Evolutionary conservation across 805 yeast species (phyloP), one percentile per base, ranked within the genome.

Genomic region (Candida wancherniae): DNA sequence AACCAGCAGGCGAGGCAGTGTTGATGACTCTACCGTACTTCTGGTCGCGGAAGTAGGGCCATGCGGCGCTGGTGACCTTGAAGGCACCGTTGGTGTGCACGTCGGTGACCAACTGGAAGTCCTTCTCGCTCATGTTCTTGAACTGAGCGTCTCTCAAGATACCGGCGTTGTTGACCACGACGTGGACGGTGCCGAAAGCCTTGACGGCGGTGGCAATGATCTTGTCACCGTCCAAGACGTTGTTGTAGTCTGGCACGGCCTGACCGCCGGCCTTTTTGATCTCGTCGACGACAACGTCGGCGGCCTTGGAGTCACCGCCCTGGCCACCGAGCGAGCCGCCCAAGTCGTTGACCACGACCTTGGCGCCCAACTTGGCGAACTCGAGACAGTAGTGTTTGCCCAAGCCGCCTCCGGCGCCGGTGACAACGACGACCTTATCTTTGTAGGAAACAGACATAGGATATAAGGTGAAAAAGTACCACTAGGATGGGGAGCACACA

Each of bases 341-440:
- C 39, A 90, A 70, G 60, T 90, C 98, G 55, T 90, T 90, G 19
- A 90, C 95, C 15, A 90, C 95, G 21, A 90, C 96, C 48, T 81
- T 80, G 39, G 97, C 98, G 20, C 97, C 97, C 45, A 95, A 72
- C 37, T 77, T 67, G 24, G 94, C 97, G 60, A 72, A 90, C 47
- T 82, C 86, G 19, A 86, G 63, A 4, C 96, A 94, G 59, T 90
- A 90, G 28, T 77, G 77, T 49, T 73, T 83, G 15, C 98, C 98
- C 26, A 90, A 72, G 12, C 97, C 98, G 46, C 97, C 97, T 43
- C 98, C 98, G 28, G 97, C 92, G 19, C 98, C 98, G 29, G 97
- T 90, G 55, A 90, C 78, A 36, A 90, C 77, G 19, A 90, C 97
- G 25, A 90, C 97, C 57, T 83, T 80, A 48, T 79, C 86, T 50